Evolutionary conservation across 352 stramenopile genomes (phyloP).

Genomic region (Globisporangium acanthophoron): DNA sequence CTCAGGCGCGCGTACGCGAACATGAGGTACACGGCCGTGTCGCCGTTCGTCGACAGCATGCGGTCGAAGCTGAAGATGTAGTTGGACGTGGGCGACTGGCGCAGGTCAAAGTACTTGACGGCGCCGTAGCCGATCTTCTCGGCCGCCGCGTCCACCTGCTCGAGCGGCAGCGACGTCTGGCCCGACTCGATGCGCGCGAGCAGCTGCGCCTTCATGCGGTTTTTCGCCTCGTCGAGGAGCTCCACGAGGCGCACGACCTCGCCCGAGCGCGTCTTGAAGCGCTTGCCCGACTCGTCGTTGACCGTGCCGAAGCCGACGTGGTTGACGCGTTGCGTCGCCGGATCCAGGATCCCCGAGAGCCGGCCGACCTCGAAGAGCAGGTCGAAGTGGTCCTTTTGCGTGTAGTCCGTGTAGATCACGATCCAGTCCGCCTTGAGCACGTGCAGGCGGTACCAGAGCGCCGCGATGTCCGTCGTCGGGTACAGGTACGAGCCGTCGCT

Average conservation of each 20-base stretch:
- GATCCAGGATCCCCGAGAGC: slow-evolving; percentile 75
- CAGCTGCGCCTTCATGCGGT: slow-evolving; percentile 92
- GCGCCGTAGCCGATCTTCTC: slow-evolving; percentile 97
- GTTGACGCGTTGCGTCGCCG: slow-evolving; percentile 75
- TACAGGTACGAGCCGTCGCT: slow-evolving; percentile 84
- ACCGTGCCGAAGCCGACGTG: slow-evolving; percentile 85
- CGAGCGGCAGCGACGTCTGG: slow-evolving; percentile 81
- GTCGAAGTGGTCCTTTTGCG: slow-evolving; percentile 86
- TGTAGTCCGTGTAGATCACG: slow-evolving; percentile 87
- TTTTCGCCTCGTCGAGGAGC: slow-evolving; percentile 96
- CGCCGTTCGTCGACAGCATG: slow-evolving; percentile 99
- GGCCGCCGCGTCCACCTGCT: slow-evolving; percentile 92
- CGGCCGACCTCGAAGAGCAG: slow-evolving; percentile 77
- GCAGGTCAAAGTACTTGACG: slow-evolving; percentile 99
- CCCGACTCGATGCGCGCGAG: slow-evolving; percentile 89
- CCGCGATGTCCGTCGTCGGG: slow-evolving; percentile 81
- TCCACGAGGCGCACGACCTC: slow-evolving; percentile 99
- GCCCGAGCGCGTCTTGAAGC: slow-evolving; percentile 98
- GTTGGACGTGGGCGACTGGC: slow-evolving; percentile 96
- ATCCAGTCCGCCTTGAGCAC: slow-evolving; percentile 77
- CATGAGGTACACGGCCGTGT: slow-evolving; percentile 99
- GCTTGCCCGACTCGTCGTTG: slow-evolving; percentile 84
- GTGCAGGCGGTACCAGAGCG: slow-evolving; percentile 83
- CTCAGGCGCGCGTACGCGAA: slow-evolving; percentile 98
- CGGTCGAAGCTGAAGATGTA: slow-evolving; percentile 99